Base-by-base conservation (phyloP, 805 yeast genomes). In the Suhomyces vadensis region DNA sequence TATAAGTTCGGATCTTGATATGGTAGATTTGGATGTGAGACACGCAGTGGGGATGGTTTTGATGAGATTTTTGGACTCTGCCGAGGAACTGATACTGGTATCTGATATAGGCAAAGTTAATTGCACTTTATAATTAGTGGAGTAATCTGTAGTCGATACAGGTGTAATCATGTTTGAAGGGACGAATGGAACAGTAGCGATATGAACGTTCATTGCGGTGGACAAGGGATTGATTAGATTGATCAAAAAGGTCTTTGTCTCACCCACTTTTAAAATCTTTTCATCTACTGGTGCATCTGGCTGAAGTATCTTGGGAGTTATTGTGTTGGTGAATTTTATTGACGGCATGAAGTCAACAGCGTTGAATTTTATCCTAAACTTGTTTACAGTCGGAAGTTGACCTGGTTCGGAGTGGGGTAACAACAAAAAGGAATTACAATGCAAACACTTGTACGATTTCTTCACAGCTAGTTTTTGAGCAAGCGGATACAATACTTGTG, bases 321-420 rank as follows among this genome's bases (percentile, higher is more conserved):
- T 11, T 6, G 45, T 45, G n/a, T 55, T 53, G n/a, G 61, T 52
- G 39, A 56, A 35, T 29, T 44, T 51, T 1, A 68, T 40, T 4
- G 51, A 46, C 13, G 76, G 75, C 44, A 70, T 37, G 24, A 55
- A 58, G 29, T 71, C 74, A 5, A 58, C 45, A 2, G 73, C 73
- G 39, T 62, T 58, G 50, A 59, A 66, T 41, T 63, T 65, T 13
- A 55, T 50, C 14, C 54, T 37, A 42, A 57, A 61, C 41, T 70
- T 70, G 43, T 51, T 43, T 31, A 46, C 35, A 1, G 54, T 51
- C 19, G 54, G 54, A 5, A 48, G 61, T 54, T 50, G 61, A 57
- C 20, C 47, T 6, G 60, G 48, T 19, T 63, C 68, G 1, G 52
- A 46, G 2, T 55, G 53, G 2, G 73, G 73, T 13, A 49, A 39